Conservation (phyloP, 2,329 filamentous ascomycete genomes). For the Aspergillus oerlinghausenensis region DNA sequence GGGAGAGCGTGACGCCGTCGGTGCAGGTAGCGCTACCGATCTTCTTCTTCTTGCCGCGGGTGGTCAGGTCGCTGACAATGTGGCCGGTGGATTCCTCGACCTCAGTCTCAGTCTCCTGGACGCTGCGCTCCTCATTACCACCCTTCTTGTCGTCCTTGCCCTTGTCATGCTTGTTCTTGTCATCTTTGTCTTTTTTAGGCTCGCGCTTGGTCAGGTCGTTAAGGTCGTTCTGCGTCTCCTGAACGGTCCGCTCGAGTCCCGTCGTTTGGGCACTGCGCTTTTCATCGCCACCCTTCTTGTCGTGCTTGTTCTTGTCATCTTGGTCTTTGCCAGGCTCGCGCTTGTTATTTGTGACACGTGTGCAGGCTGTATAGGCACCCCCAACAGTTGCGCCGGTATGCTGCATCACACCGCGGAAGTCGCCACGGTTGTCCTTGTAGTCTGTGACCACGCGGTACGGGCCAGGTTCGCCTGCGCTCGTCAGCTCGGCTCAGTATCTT, state of each 20-base stretch:
- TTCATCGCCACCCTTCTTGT: not conserved
- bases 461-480: conserved; percentile 4
- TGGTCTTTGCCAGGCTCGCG: conserved; percentile 1
- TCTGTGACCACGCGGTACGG: conserved; percentile 10
- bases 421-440: conserved; percentile 10
- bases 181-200: not conserved
- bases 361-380: conserved; percentile 10
- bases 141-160: not conserved
- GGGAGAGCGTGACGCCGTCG: conserved; percentile 6
- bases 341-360: conserved; percentile 2
- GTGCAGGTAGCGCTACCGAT: conserved; percentile 6
- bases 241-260: no score
- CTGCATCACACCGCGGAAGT: conserved; percentile 12
- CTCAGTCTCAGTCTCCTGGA: not conserved
- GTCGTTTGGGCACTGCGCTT: no score
- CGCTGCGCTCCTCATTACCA: not conserved
- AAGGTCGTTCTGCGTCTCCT: no score
- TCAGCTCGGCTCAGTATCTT: not conserved
- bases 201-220: not conserved
- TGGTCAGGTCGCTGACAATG: conserved; percentile 5
- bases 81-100: not conserved
- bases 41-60: conserved; percentile 10
- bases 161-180: not conserved
- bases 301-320: not conserved
- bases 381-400: conserved; percentile 9